These are phyloP conservation scores for Saccharomyces hybrid DNA, from an alignment of 1,139 yeast species.

Conservation along the genomic window DNA sequence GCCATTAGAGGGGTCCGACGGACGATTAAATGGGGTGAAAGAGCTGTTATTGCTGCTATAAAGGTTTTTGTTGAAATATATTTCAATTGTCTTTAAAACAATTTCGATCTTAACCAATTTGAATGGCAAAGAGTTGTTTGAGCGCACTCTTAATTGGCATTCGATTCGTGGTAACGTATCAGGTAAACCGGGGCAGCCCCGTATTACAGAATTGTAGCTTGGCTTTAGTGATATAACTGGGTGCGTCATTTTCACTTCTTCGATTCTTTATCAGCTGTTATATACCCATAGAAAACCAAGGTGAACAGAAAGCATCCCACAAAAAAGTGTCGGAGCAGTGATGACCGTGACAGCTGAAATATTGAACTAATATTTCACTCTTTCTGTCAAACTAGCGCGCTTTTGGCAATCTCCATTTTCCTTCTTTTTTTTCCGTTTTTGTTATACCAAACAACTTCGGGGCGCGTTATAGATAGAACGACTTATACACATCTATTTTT, in stretches of 20 bases:
- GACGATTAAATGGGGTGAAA: slow-evolving; percentile 34
- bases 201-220: slow-evolving; percentile 41
- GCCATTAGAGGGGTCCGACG: slow-evolving; percentile 6
- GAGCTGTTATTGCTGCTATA: slow-evolving; percentile 8
- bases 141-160: slow-evolving; percentile 30
- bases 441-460: not conserved
- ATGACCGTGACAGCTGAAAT: not conserved
- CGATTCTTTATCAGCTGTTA: not conserved
- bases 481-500: not conserved
- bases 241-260: slow-evolving; percentile 18
- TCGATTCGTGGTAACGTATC: slow-evolving; percentile 41
- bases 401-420: not conserved
- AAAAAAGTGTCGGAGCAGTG: not conserved
- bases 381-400: not conserved
- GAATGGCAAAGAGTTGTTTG: slow-evolving; percentile 56
- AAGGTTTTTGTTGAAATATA: slow-evolving; percentile 1
- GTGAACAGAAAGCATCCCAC: not conserved
- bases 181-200: slow-evolving; percentile 61
- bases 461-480: not conserved
- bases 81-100: slow-evolving; percentile 29
- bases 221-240: slow-evolving; percentile 39
- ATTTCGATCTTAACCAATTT: slow-evolving; percentile 60
- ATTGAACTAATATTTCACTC: not conserved
- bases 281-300: not conserved
- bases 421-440: not conserved